These are phyloP conservation scores for Diutina catenulata DNA, from an alignment of 1,139 yeast species.

Conservation along the genomic window DNA sequence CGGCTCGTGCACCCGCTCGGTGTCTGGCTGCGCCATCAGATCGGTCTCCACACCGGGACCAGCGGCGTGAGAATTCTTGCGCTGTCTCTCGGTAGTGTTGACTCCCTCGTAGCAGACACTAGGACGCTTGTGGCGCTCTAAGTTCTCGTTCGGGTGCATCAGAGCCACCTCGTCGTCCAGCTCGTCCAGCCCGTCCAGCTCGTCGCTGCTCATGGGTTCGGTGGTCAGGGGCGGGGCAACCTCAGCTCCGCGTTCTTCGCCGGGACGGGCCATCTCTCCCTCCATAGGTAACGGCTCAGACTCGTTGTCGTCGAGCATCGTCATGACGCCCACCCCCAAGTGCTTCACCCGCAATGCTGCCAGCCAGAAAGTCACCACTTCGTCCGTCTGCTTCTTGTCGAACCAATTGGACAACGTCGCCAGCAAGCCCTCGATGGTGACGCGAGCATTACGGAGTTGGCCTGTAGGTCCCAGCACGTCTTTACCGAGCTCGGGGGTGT, in stretches of 20 bases:
- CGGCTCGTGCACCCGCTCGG: slow-evolving; percentile 1
- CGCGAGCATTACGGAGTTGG: slow-evolving; percentile 8
- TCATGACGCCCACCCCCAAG: too few species aligned
- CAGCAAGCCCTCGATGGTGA: slow-evolving; percentile 8
- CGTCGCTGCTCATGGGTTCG: too few species aligned
- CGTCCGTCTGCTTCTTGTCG: too few species aligned
- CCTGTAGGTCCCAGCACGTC: slow-evolving; percentile 21
- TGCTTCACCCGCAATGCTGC: neutral
- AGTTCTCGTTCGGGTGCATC: neutral
- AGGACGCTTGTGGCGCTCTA: neutral
- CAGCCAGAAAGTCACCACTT: too few species aligned
- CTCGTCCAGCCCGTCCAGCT: neutral
- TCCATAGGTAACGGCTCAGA: too few species aligned
- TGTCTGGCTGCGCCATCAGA: slow-evolving; percentile 6
- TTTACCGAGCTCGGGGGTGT: slow-evolving; percentile 24
- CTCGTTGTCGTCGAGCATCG: too few species aligned
- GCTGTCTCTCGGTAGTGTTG: too few species aligned
- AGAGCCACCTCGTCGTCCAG: neutral
- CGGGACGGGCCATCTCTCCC: too few species aligned
- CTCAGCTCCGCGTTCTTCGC: too few species aligned
- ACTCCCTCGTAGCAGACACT: too few species aligned
- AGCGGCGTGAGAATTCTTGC: slow-evolving; percentile 6
- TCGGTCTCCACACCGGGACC: slow-evolving; percentile 8
- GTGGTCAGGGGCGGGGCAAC: too few species aligned
- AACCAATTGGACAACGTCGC: neutral